Percentiles rank a stretch among this genome's conserved stretches.
These are phyloP conservation scores for Eimeria tenella DNA, from an alignment of 169 alveolate genomes.

Conservation along the genomic window DNA sequence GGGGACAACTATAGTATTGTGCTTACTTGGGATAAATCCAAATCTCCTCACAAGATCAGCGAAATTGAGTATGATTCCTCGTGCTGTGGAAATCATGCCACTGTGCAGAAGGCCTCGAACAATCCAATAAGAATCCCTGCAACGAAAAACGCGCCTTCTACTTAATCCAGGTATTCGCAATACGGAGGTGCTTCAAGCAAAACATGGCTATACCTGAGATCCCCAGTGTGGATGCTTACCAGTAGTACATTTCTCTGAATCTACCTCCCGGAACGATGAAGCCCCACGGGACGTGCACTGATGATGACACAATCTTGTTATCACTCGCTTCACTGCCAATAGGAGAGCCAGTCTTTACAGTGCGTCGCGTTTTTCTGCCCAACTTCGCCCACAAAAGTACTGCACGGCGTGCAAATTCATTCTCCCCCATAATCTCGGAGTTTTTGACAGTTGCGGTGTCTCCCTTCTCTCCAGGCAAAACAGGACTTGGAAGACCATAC, in stretches of 20 bases:
- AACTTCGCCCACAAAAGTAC: not conserved
- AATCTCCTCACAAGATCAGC: conserved; percentile 50
- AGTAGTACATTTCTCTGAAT: conserved; percentile 81
- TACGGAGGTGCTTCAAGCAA: not conserved
- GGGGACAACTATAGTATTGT: too few species aligned
- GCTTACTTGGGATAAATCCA: conserved; percentile 81
- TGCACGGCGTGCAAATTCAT: not conserved
- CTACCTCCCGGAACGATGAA: conserved; percentile 84
- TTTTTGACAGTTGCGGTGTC: too few species aligned
- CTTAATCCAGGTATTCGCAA: not conserved
- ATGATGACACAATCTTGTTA: conserved; percentile 6
- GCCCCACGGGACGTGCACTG: conserved; percentile 45
- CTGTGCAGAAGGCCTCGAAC: conserved; percentile 80
- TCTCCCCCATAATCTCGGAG: not conserved
- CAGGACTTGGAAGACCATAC: too few species aligned
- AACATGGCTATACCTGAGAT: not conserved
- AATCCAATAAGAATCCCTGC: conserved; percentile 79
- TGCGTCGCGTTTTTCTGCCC: conserved; percentile 17
- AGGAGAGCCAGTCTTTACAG: not conserved
- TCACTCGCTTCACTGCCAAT: not conserved
- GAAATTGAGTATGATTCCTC: conserved; percentile 78
- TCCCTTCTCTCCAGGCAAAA: too few species aligned
- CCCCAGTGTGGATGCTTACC: conserved; percentile 55
- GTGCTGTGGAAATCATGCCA: conserved; percentile 79
- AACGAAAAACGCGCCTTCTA: not conserved